These are phyloP conservation scores for Aspergillus uvarum DNA, from an alignment of 2,329 filamentous ascomycete genomes.

Conservation along the genomic window DNA sequence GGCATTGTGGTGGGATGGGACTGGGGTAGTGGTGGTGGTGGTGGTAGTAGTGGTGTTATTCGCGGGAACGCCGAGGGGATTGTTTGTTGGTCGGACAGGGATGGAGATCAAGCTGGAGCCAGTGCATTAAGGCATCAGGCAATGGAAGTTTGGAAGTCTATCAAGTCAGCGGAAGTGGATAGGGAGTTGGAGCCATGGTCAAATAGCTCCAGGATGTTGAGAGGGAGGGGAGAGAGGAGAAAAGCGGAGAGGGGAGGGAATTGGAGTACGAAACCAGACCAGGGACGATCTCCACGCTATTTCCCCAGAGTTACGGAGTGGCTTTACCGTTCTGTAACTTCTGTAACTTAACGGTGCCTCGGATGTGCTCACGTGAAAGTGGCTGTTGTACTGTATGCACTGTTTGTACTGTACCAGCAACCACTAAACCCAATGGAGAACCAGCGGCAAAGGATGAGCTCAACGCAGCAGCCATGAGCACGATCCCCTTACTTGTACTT, in stretches of 20 bases:
- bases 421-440: too few relatives aligned
- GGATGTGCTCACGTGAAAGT: constrained; percentile 23
- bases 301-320: constrained; percentile 23
- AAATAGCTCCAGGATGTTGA: neutral
- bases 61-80: neutral
- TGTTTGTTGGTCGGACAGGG: neutral
- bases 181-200: neutral
- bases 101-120: constrained; percentile 4
- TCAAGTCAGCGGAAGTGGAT: neutral
- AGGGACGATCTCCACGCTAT: constrained; percentile 17
- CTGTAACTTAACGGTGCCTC: constrained; percentile 14
- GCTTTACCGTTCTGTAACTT: too few relatives aligned
- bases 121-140: constrained; percentile 4
- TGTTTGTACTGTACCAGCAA: too few relatives aligned
- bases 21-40: neutral
- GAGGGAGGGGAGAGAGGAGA: neutral
- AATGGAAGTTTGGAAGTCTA: too few relatives aligned
- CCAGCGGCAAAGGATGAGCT: constrained; percentile 5
- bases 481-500: neutral
- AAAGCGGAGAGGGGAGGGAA: neutral
- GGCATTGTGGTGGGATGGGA: constrained; percentile 26
- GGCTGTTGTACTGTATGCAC: neutral
- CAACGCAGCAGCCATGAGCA: constrained; percentile 28
- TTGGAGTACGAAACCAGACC: neutral
- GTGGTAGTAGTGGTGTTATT: neutral